Evolutionary conservation across 1,284 basidiomycete species (phyloP).

Genomic region (Austroboletus olivaceoglutinosus): DNA sequence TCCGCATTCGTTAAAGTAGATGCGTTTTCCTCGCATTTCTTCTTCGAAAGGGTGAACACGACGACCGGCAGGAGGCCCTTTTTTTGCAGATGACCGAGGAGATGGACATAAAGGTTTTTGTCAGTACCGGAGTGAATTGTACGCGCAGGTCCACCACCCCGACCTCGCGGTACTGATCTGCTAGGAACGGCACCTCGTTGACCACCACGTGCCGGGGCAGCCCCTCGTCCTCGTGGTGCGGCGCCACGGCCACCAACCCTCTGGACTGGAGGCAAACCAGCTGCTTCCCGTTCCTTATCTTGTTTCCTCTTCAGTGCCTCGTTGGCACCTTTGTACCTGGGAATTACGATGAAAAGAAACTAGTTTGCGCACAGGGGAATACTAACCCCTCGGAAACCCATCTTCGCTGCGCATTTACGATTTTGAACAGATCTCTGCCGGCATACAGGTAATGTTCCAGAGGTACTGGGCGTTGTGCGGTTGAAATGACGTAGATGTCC

Average conservation of each 20-base stretch:
- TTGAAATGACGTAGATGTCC: constrained; percentile 99
- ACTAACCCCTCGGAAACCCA: constrained; percentile 76
- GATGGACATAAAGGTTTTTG: constrained; percentile 92
- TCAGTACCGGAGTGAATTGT: constrained; percentile 70
- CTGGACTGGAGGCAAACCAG: constrained; percentile 81
- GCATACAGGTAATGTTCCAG: constrained; percentile 97
- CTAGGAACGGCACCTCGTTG: constrained; percentile 51
- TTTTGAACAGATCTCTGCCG: constrained; percentile 87
- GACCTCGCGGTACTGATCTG: constrained; percentile 39
- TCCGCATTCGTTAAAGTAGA: constrained; percentile 86
- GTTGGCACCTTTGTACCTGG: constrained; percentile 84
- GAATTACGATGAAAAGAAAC: constrained; percentile 5
- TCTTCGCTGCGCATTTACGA: constrained; percentile 81
- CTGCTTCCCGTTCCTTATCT: constrained; percentile 95
- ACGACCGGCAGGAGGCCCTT: constrained; percentile 89
- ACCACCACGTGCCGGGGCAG: constrained; percentile 41
- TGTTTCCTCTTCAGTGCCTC: constrained; percentile 92
- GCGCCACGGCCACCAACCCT: constrained; percentile 78
- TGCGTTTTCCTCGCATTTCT: constrained; percentile 95
- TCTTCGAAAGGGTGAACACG: constrained; percentile 97
- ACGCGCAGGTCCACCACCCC: constrained; percentile 54
- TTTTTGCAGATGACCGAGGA: constrained; percentile 86
- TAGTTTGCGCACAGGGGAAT: not conserved
- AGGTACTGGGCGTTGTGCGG: constrained; percentile 93
- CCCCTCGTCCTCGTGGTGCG: constrained; percentile 56